Evolutionary conservation across 805 yeast genomes (phyloP).

Genomic region (Priceomyces carsonii): DNA sequence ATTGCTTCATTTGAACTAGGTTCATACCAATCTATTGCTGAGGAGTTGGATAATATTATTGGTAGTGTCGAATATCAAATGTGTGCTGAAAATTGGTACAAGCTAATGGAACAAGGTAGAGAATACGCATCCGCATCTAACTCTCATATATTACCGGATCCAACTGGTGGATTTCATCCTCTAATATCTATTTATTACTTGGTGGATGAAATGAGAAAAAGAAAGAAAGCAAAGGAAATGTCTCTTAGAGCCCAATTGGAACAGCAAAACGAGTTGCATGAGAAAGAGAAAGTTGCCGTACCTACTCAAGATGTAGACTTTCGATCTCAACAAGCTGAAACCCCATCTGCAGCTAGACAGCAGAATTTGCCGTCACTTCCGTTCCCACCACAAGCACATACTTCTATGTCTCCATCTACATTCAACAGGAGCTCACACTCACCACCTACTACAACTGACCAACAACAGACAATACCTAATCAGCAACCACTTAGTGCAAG

Average conservation of each 20-base stretch:
- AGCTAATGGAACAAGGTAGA: slow-evolving; percentile 37
- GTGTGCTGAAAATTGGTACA: slow-evolving; percentile 65
- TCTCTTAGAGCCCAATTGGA: slow-evolving; percentile 32
- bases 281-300: slow-evolving; percentile 8
- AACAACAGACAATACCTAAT: slow-evolving; percentile 15
- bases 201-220: slow-evolving; percentile 78
- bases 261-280: slow-evolving; percentile 19
- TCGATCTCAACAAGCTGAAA: slow-evolving; percentile 1
- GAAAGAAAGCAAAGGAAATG: slow-evolving; percentile 64
- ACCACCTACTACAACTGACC: slow-evolving; percentile 8
- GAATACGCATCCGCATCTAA: slow-evolving; percentile 36
- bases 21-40: slow-evolving; percentile 54
- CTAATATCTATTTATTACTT: slow-evolving; percentile 81
- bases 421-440: slow-evolving; percentile 14
- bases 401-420: slow-evolving; percentile 21
- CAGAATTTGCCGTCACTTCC: slow-evolving; percentile 20
- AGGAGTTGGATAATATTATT: slow-evolving; percentile 58
- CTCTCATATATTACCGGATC: slow-evolving; percentile 55
- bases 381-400: slow-evolving; percentile 43
- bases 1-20: slow-evolving; percentile 83
- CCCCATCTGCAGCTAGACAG: slow-evolving; percentile 8
- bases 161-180: slow-evolving; percentile 87
- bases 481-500: slow-evolving; percentile 25
- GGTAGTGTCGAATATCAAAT: slow-evolving; percentile 64
- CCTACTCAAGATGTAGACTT: not conserved